Conservation (phyloP, 257 asterid genomes). For the Asclepias syriaca region DNA sequence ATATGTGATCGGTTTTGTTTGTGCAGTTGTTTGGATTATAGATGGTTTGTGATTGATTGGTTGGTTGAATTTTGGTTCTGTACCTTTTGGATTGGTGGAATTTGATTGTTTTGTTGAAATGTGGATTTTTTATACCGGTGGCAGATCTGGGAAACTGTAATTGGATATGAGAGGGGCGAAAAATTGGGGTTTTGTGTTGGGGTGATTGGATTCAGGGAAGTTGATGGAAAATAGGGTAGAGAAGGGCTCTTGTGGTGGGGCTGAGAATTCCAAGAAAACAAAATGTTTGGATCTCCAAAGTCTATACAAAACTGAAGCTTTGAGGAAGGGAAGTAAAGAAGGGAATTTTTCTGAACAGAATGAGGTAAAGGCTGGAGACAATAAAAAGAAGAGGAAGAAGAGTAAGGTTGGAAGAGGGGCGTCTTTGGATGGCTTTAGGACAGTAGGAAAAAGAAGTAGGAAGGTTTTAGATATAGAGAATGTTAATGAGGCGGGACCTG, state of each 20-base stretch:
- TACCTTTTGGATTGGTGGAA: neutral
- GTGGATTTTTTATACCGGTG: conserved; percentile 23
- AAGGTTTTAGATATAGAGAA: conserved; percentile 34
- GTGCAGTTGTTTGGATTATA: neutral
- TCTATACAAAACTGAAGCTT: conserved; percentile 48
- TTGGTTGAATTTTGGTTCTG: conserved; percentile 8
- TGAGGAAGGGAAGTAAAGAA: conserved; percentile 35
- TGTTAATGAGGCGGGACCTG: conserved; percentile 33
- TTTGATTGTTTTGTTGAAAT: conserved; percentile 8
- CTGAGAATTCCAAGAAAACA: conserved; percentile 57
- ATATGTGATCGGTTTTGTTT: conserved; percentile 17
- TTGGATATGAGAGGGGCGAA: conserved; percentile 33
- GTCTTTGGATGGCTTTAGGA: conserved; percentile 45
- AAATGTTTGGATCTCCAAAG: conserved; percentile 85
- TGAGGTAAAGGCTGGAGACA: conserved; percentile 27
- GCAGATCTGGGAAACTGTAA: conserved; percentile 64
- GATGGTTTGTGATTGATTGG: conserved; percentile 13
- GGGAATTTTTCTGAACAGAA: conserved; percentile 24
- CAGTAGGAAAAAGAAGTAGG: conserved; percentile 51
- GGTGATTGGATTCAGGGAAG: conserved; percentile 40
- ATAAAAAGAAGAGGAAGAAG: conserved; percentile 46
- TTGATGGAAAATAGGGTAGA: conserved; percentile 70
- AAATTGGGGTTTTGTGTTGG: conserved; percentile 24
- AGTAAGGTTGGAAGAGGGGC: conserved; percentile 53
- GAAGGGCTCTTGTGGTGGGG: conserved; percentile 36